phyloP scores from a whole-genome alignment of 208 protist species.

The Crithidia thermophila region DNA sequence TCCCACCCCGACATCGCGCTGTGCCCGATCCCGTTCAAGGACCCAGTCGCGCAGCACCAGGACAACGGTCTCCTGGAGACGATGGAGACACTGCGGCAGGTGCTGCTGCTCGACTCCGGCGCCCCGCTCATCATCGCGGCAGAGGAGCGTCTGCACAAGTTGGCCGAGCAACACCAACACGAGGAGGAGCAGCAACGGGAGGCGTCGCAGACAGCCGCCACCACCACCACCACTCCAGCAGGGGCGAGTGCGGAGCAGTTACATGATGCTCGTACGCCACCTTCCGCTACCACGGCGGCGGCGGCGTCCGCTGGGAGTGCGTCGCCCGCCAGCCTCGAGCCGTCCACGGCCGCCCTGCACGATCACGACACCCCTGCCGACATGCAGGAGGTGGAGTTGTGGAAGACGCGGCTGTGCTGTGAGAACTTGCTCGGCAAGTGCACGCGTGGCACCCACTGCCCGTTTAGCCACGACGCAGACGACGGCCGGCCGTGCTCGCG shows the following conservation, averaged over 20 bases:
- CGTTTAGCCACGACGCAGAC: constrained; percentile 72
- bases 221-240: neutral
- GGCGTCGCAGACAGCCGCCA: too few species aligned
- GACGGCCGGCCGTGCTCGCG: constrained; percentile 72
- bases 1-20: constrained; percentile 91
- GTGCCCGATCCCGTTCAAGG: constrained; percentile 84
- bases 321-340: neutral
- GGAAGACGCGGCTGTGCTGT: constrained; percentile 72
- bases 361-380: neutral
- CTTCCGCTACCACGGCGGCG: neutral
- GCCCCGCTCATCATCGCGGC: constrained; percentile 75
- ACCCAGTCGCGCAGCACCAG: constrained; percentile 52
- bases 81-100: constrained; percentile 76
- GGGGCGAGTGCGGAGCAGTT: neutral
- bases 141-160: constrained; percentile 49
- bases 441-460: constrained; percentile 41
- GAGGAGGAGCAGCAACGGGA: constrained; percentile 5
- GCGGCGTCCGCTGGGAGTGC: neutral
- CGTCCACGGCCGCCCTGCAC: neutral
- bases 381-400: constrained; percentile 58
- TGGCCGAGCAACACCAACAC: too few species aligned
- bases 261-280: neutral
- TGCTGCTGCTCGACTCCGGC: constrained; percentile 70
- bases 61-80: constrained; percentile 70
- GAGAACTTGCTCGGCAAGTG: constrained; percentile 57